A percentile compares a stretch with the other conserved stretches of the same genome.
These are phyloP conservation scores for Murraya koenigii DNA, from an alignment of 345 rosid genomes.

Conservation along the genomic window DNA sequence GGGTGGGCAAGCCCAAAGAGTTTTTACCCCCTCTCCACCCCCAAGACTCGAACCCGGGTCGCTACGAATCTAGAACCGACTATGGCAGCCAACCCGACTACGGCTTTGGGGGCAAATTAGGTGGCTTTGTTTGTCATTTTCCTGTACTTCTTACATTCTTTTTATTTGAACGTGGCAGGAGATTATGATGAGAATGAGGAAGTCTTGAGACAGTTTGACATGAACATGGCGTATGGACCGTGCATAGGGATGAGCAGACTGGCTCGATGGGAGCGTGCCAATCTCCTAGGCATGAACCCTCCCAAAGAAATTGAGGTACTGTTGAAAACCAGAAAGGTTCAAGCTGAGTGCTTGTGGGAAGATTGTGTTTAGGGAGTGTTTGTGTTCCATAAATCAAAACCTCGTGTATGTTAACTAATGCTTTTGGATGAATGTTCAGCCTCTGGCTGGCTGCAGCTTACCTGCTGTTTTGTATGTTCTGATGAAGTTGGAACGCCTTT, in stretches of 20 bases:
- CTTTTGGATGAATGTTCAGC: slow-evolving; percentile 1
- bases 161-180: slow-evolving; percentile 26
- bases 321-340: slow-evolving; percentile 44
- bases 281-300: slow-evolving; percentile 62
- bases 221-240: slow-evolving; percentile 83
- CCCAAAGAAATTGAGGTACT: slow-evolving; percentile 49
- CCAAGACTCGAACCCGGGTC: too few relatives aligned
- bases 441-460: slow-evolving; percentile 11
- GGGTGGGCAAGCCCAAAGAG: too few relatives aligned
- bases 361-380: slow-evolving; percentile 43
- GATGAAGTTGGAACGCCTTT: neutral
- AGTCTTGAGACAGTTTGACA: slow-evolving; percentile 67
- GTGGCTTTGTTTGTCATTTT: neutral
- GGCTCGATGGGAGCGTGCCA: slow-evolving; percentile 78
- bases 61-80: too few relatives aligned
- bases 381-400: neutral
- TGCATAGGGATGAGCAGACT: slow-evolving; percentile 71
- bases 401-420: neutral
- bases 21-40: too few relatives aligned
- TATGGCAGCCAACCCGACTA: too few relatives aligned
- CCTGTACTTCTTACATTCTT: neutral
- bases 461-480: neutral
- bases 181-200: slow-evolving; percentile 45
- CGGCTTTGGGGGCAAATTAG: too few relatives aligned
- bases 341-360: slow-evolving; percentile 61